A percentile compares a stretch with the other conserved stretches of the same genome.
phyloP scores from a whole-genome alignment of 2,329 filamentous ascomycete genomes.

The Massarina eburnea region DNA sequence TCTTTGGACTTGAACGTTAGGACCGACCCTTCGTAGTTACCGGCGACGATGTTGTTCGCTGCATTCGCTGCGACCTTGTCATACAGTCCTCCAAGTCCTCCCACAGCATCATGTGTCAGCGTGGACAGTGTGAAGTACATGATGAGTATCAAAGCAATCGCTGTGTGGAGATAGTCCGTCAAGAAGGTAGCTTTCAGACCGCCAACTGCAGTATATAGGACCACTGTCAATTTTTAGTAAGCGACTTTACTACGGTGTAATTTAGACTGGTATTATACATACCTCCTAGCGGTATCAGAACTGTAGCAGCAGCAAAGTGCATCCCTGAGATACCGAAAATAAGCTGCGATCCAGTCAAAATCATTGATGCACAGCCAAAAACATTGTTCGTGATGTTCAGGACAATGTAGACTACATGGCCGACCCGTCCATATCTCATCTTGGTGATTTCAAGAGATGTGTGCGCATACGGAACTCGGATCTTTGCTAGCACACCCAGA shows the following conservation, averaged over 20 bases:
- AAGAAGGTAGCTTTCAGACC: slow-evolving; percentile 37
- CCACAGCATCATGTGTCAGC: slow-evolving; percentile 51
- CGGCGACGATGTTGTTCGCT: slow-evolving; percentile 49
- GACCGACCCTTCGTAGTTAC: slow-evolving; percentile 57
- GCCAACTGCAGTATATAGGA: slow-evolving; percentile 24
- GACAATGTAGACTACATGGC: slow-evolving; percentile 75
- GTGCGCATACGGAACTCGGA: slow-evolving; percentile 23
- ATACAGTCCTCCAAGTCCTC: slow-evolving; percentile 52
- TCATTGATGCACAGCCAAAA: slow-evolving; percentile 76
- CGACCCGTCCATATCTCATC: slow-evolving; percentile 71
- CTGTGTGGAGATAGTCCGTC: slow-evolving; percentile 59
- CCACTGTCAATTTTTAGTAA: slow-evolving; percentile 19
- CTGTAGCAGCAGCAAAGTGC: slow-evolving; percentile 47
- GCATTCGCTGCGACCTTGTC: slow-evolving; percentile 53
- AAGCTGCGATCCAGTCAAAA: slow-evolving; percentile 81
- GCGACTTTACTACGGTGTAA: not conserved
- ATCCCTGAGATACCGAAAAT: slow-evolving; percentile 54
- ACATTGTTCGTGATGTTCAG: slow-evolving; percentile 81
- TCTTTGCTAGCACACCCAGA: slow-evolving; percentile 24
- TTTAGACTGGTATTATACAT: not conserved
- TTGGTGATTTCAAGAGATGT: slow-evolving; percentile 69
- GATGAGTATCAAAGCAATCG: slow-evolving; percentile 56
- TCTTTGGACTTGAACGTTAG: slow-evolving; percentile 59
- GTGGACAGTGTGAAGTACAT: slow-evolving; percentile 53
- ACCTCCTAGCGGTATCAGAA: slow-evolving; percentile 40